phyloP scores from a whole-genome alignment of 805 yeast species.

The Ogataea wickerhamii region DNA sequence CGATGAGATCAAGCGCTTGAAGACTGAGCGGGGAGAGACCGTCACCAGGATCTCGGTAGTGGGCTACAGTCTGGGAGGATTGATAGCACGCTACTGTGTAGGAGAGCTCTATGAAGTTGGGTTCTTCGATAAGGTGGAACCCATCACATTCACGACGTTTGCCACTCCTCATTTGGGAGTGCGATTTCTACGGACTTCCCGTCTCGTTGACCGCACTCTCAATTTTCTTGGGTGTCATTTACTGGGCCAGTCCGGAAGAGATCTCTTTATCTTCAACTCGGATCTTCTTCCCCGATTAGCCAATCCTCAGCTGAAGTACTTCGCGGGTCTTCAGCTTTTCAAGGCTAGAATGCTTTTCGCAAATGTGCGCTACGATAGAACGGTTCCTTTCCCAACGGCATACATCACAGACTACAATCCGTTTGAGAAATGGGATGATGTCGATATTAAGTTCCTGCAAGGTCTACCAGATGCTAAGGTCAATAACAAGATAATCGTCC shows the following conservation, averaged over 20 bases:
- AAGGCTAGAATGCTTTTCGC: slow-evolving; percentile 59
- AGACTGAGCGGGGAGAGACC: slow-evolving; percentile 29
- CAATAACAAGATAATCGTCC: slow-evolving; percentile 36
- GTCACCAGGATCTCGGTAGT: slow-evolving; percentile 63
- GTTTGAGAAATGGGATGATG: slow-evolving; percentile 50
- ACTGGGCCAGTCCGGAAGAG: slow-evolving; percentile 69
- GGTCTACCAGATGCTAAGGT: slow-evolving; percentile 39
- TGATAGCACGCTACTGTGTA: slow-evolving; percentile 74
- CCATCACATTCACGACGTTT: slow-evolving; percentile 62
- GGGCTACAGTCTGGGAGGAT: slow-evolving; percentile 90
- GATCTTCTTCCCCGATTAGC: slow-evolving; percentile 51
- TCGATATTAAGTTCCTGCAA: slow-evolving; percentile 46
- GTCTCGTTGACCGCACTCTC: slow-evolving; percentile 32
- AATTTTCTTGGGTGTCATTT: slow-evolving; percentile 52
- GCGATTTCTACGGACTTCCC: slow-evolving; percentile 40
- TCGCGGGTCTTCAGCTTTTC: slow-evolving; percentile 55
- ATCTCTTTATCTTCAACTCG: slow-evolving; percentile 55
- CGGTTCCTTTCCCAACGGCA: slow-evolving; percentile 85
- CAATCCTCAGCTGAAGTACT: slow-evolving; percentile 46
- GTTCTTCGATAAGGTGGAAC: slow-evolving; percentile 55
- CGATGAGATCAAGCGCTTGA: slow-evolving; percentile 35
- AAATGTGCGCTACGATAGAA: slow-evolving; percentile 75
- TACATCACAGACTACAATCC: slow-evolving; percentile 73
- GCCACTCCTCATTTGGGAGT: slow-evolving; percentile 77
- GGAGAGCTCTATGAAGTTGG: slow-evolving; percentile 45